phyloP scores from a whole-genome alignment of 331 rosid species.

The Spiraea crenata region DNA sequence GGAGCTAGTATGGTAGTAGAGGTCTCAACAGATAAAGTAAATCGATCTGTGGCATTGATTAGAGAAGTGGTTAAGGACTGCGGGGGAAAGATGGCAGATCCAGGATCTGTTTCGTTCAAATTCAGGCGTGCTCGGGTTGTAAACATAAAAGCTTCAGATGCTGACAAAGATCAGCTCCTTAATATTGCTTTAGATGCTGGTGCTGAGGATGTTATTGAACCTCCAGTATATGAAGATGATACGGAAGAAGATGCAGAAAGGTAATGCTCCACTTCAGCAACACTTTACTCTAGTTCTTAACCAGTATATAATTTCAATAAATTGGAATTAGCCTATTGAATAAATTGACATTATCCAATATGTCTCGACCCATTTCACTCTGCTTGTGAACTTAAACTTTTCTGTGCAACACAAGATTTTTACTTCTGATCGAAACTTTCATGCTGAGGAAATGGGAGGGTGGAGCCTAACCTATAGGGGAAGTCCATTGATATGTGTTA shows the following conservation, averaged over 20 bases:
- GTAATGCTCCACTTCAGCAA: constrained; percentile 32
- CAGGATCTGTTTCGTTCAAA: constrained; percentile 84
- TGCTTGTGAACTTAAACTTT: neutral
- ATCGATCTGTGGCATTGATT: constrained; percentile 76
- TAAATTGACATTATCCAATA: neutral
- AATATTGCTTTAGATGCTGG: constrained; percentile 75
- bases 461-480: neutral
- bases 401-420: neutral
- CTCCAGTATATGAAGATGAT: constrained; percentile 76
- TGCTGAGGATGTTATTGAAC: constrained; percentile 93
- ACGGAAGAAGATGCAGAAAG: constrained; percentile 77
- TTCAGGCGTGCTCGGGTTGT: constrained; percentile 80
- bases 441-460: neutral
- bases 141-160: constrained; percentile 60
- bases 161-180: constrained; percentile 84
- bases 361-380: neutral
- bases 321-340: neutral
- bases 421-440: neutral
- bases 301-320: neutral
- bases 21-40: constrained; percentile 84
- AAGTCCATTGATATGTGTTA: neutral
- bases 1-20: constrained; percentile 95
- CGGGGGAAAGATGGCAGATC: constrained; percentile 99
- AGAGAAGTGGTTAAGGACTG: constrained; percentile 84
- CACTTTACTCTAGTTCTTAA: constrained; percentile 3